Base-by-base conservation (phyloP, 192 early-diverging fungal species). In the Coemansia sp. region DNA sequence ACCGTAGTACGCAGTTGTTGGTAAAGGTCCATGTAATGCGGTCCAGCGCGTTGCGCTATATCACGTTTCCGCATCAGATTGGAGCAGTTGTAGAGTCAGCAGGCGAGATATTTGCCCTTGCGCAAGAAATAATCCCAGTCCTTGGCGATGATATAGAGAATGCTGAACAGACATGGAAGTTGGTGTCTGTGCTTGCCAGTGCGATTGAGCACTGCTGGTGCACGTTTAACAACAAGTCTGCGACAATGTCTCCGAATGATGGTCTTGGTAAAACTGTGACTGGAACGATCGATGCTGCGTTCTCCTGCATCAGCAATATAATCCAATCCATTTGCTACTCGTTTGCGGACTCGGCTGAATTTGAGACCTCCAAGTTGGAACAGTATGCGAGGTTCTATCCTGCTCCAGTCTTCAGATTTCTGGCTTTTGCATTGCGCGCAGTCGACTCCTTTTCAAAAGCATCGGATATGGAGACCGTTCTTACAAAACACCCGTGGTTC, bases 401-500 rank as follows among this genome's bases (percentile, higher is more conserved):
- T 6, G 63, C 56, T 0, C 4, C 63, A 2, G 56, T 75, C 1
- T 77, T 67, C 69, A 44, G 75, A 7, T 40, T 77, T 13, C 8
- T 74, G 11, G 69, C 75, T 8, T 69, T 69, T 61, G 59, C 61
- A 8, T 45, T 57, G 0, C 72, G 41, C 5, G 21, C 69, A 0
- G 69, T 61, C 0, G 45, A 52, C 12, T 7, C 12, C n/a, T 43
- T 78, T 6, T 21, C 50, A 9, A 44, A 6, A 21, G n/a, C 26
- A 9, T 23, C 32, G n/a, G 37, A 16, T 1, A 18, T 48, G 26
- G 5, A 44, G 12, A 18, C 72, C 8, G 12, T 16, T 0, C 4
- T 12, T 19, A 44, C 64, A 0, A 48, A 59, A 26, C 56, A 67
- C 10, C 13, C 26, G 7, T 83, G 80, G 80, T 75, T 83, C 56